A percentile compares a stretch with the other conserved stretches of the same genome.
Evolutionary conservation across 306 rosid genomes (phyloP).

Genomic region (Malus sylvestris): DNA sequence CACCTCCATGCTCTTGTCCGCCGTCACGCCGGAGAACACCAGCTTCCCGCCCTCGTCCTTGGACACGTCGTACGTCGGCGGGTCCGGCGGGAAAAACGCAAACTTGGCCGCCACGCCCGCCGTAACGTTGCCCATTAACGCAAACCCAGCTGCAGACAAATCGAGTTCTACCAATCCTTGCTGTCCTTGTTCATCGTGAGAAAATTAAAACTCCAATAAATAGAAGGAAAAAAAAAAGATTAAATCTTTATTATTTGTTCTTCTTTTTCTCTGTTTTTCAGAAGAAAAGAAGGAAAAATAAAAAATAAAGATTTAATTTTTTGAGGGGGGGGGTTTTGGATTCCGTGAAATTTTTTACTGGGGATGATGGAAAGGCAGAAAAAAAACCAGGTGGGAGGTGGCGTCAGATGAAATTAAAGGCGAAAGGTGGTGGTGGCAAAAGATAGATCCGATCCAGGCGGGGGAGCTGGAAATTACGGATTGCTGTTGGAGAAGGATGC

Average conservation of each 20-base stretch:
- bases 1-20: conserved; percentile 62
- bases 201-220: background rate
- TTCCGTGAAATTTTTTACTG: conserved; percentile 25
- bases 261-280: background rate
- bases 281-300: background rate
- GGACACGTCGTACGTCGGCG: conserved; percentile 70
- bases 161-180: background rate
- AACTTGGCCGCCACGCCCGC: conserved; percentile 85
- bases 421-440: conserved; percentile 24
- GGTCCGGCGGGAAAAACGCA: conserved; percentile 98
- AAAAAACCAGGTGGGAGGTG: conserved; percentile 13
- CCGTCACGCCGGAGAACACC: conserved; percentile 60
- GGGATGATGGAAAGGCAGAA: conserved; percentile 34
- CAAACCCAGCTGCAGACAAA: conserved; percentile 18
- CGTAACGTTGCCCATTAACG: conserved; percentile 86
- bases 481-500: background rate
- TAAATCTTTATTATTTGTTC: background rate
- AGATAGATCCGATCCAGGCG: conserved; percentile 67
- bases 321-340: background rate
- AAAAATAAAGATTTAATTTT: background rate
- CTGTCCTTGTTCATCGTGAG: background rate
- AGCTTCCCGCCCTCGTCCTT: conserved; percentile 46
- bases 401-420: conserved; percentile 36
- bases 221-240: background rate
- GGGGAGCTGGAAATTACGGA: conserved; percentile 48